Evolutionary conservation across 1,139 yeast genomes (phyloP), one percentile per base, ranked within the genome.

Genomic region (Candida pseudoviswanathii): DNA sequence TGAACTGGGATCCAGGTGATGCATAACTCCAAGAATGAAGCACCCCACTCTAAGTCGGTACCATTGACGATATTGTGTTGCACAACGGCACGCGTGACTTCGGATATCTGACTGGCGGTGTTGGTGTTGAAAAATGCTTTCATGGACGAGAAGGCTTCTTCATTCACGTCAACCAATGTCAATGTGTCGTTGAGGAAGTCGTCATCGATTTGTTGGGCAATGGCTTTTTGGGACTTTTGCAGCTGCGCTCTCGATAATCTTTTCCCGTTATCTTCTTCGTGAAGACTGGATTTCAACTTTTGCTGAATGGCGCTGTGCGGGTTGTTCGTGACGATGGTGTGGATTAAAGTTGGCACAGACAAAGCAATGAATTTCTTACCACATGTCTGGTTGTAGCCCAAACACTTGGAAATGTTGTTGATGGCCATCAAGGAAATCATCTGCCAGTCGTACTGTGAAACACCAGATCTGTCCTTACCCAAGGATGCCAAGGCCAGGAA

Each of bases 1-100:
- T 91, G 97, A 16, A 94, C 96, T 0, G 96, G 98, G 5, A 90
- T 81, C 83, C 94, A 90, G 42, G 82, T 80, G 8, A 90, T 82
- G 51, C 89, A 80, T 55, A 84, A 72, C 54, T 84, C 86, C 45
- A 89, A 68, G 48, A 91, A 73, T 2, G 75, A 66, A 27, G 78
- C 73, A 2, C 82, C 74, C 92, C 92, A 86, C 5, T 58, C 57
- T 8, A 60, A 56, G 42, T 55, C 72, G 48, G 49, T 55, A 27
- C 48, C 53, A 3, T 62, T 56, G 2, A 59, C 54, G 44, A 66
- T 69, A 49, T 76, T 66, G 52, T 68, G 63, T 11, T 66, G 63
- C 8, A 80, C 70, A 6, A 82, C 70, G 5, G 75, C 74, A 37
- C 67, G 67, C 0, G 84, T 74, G 22, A 82, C 75, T 41, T 76